A percentile compares a stretch with the other conserved stretches of the same genome.
phyloP scores from a whole-genome alignment of 1,139 yeast genomes.

The Debaryomyces sp. region DNA sequence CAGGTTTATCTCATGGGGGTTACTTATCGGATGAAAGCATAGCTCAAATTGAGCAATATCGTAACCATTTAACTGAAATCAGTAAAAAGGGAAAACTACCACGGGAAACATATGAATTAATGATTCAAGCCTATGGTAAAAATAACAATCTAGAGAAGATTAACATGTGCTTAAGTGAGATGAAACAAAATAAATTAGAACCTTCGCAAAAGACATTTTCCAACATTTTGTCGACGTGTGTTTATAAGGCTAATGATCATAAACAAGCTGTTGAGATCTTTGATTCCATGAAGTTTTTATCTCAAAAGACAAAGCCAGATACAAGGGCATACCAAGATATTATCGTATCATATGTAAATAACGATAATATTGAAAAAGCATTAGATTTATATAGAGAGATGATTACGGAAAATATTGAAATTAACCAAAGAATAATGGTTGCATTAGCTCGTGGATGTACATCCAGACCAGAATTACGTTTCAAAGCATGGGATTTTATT shows the following conservation, averaged over 20 bases:
- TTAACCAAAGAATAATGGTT: constrained; percentile 54
- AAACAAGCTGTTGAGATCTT: constrained; percentile 72
- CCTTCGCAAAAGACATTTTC: constrained; percentile 65
- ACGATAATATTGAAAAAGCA: constrained; percentile 68
- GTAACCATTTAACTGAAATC: constrained; percentile 17
- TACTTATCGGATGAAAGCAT: constrained; percentile 26
- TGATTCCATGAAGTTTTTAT: constrained; percentile 82
- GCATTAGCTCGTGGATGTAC: constrained; percentile 78
- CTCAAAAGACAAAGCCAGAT: constrained; percentile 67
- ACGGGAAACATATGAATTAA: constrained; percentile 32
- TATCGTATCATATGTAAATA: constrained; percentile 64
- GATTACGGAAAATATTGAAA: constrained; percentile 33
- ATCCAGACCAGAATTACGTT: constrained; percentile 46
- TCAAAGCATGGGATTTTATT: constrained; percentile 78
- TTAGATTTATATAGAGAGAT: constrained; percentile 78
- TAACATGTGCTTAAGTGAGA: constrained; percentile 44
- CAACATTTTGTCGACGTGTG: constrained; percentile 67
- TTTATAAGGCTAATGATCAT: constrained; percentile 53
- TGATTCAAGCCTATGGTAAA: constrained; percentile 48
- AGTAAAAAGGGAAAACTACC: constrained; percentile 23
- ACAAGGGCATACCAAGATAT: constrained; percentile 68
- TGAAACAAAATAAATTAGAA: constrained; percentile 51
- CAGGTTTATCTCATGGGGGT: constrained; percentile 35
- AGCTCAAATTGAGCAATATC: constrained; percentile 26
- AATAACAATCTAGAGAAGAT: constrained; percentile 30